Conservation (phyloP, 2,329 filamentous ascomycete species). For the Trichoderma sp. region DNA sequence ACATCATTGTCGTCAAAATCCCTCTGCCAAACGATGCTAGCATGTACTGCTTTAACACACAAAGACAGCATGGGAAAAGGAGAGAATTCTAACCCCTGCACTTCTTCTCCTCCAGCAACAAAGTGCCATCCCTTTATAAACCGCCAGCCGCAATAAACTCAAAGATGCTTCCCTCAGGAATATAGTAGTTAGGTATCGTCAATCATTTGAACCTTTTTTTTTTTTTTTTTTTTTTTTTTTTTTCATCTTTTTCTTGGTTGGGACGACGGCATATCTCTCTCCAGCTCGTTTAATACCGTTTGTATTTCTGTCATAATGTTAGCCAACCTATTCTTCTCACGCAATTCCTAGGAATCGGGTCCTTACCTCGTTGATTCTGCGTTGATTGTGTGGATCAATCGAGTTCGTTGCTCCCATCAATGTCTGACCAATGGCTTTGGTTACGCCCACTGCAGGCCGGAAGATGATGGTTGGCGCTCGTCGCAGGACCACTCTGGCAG, state of each 20-base stretch:
- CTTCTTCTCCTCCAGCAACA: neutral
- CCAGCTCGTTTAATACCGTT: constrained; percentile 23
- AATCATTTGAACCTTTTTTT: neutral
- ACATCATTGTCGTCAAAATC: neutral
- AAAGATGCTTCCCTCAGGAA: neutral
- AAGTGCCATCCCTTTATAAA: neutral
- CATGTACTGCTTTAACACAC: neutral
- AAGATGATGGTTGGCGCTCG: constrained; percentile 92
- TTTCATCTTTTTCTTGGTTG: neutral
- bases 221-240: neutral
- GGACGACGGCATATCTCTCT: neutral
- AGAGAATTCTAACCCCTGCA: neutral
- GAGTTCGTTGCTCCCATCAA: constrained; percentile 89
- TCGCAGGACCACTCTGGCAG: constrained; percentile 72
- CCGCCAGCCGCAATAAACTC: neutral
- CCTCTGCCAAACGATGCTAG: neutral
- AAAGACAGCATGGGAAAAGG: neutral
- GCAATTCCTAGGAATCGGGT: constrained; percentile 28
- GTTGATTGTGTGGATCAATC: constrained; percentile 76
- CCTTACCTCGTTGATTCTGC: constrained; percentile 83
- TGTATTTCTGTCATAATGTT: constrained; percentile 44
- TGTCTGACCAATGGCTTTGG: constrained; percentile 83
- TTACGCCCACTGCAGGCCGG: constrained; percentile 83
- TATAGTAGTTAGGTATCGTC: neutral
- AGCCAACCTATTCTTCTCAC: neutral